A percentile compares a stretch with the other conserved stretches of the same genome.
These are phyloP conservation scores for Groenewaldozyma salmanticensis DNA, from an alignment of 805 yeast species.

Conservation along the genomic window DNA sequence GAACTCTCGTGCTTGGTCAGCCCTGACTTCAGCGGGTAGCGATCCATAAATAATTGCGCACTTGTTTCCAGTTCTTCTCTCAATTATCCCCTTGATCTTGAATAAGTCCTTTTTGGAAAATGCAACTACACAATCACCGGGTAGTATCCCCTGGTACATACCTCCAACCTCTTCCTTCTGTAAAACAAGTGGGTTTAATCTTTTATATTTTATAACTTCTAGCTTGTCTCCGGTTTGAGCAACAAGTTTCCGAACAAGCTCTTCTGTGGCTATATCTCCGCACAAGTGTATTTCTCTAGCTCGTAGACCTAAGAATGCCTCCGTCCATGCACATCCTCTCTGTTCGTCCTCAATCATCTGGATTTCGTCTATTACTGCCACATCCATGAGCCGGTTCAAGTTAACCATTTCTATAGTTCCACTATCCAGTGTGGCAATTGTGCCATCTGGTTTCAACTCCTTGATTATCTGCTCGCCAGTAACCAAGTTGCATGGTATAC, in stretches of 20 bases:
- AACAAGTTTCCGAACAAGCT: constrained; percentile 49
- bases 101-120: constrained; percentile 71
- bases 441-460: constrained; percentile 56
- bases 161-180: constrained; percentile 30
- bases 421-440: constrained; percentile 63
- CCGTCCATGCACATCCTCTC: constrained; percentile 93
- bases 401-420: constrained; percentile 95
- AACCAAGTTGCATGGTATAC: constrained; percentile 65
- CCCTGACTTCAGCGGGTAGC: constrained; percentile 88
- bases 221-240: constrained; percentile 71
- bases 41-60: constrained; percentile 94
- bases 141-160: constrained; percentile 27
- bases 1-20: constrained; percentile 70
- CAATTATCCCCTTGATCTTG: constrained; percentile 59
- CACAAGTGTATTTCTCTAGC: constrained; percentile 86
- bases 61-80: constrained; percentile 44
- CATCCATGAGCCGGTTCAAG: constrained; percentile 56
- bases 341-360: constrained; percentile 79
- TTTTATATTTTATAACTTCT: constrained; percentile 56
- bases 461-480: constrained; percentile 94
- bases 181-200: constrained; percentile 64
- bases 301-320: constrained; percentile 74
- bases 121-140: constrained; percentile 86
- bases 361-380: constrained; percentile 89
- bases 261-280: constrained; percentile 85